Evolutionary conservation across 495 filamentous ascomycete genomes (phyloP), one percentile per base, ranked within the genome.

Genomic region (Penicillium canescens): DNA sequence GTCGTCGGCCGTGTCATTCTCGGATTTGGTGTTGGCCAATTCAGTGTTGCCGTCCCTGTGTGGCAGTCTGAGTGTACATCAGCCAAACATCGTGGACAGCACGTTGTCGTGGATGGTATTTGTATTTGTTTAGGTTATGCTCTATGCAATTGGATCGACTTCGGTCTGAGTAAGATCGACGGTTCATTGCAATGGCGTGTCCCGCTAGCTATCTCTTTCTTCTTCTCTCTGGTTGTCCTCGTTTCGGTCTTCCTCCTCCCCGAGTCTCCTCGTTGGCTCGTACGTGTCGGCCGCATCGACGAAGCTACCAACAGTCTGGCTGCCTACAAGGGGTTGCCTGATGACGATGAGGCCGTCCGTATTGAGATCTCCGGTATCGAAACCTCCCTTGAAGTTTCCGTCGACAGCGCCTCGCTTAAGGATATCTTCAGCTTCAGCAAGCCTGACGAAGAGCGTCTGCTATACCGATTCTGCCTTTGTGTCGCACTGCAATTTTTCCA

Each of bases 231-330:
- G 0, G 71, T 88, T 8, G 80, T 87, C 42, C 71, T 86, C 46
- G 42, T 72, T 39, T 73, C 83, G 18, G 76, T 81, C 26, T 80
- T 88, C 59, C 73, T 83, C 52, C 74, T 84, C 26, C 79, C 75
- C n/a, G 85, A 88, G 63, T 85, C 83, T 6, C 83, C 82, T 47
- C 78, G 82, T 50, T 86, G 75, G 65, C 80, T 74, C 39, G 77
- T 86, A 39, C 78, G 78, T 55, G 74, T 76, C 34, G 77, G 77
- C n/a, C 74, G 76, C 21, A 67, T 78, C 18, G 75, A 82, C 33
- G 67, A 81, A 48, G 87, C 87, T 0, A 59, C 60, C 54, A 20
- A 55, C 10, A 68, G 61, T 39, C 58, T 77, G 9, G 57, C 67
- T 7, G 51, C 65, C 6, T 61, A 68, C 14, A 59, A 66, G 11